These are phyloP conservation scores for Draba incana DNA, from an alignment of 345 rosid genomes.

Conservation along the genomic window DNA sequence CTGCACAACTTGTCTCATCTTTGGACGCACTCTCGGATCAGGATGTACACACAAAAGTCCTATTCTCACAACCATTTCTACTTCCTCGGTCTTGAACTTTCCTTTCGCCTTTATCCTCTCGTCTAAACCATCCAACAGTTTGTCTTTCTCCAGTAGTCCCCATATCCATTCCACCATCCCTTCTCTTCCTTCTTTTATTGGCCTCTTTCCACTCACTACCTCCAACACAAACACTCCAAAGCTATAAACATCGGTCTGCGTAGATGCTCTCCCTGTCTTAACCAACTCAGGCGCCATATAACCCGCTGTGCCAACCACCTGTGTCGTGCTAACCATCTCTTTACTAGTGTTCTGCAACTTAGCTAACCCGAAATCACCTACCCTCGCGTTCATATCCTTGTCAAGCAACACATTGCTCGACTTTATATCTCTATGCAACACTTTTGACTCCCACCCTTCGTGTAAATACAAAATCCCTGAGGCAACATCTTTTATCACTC, in stretches of 20 bases:
- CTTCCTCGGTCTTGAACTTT: slow-evolving; percentile 48
- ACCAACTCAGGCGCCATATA: slow-evolving; percentile 75
- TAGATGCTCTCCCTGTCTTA: slow-evolving; percentile 51
- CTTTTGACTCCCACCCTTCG: slow-evolving; percentile 78
- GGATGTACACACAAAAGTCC: slow-evolving; percentile 72
- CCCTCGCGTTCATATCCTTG: slow-evolving; percentile 68
- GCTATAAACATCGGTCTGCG: slow-evolving; percentile 50
- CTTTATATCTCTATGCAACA: slow-evolving; percentile 78
- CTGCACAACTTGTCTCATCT: slow-evolving; percentile 80
- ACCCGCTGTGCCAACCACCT: slow-evolving; percentile 69
- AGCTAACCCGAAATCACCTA: slow-evolving; percentile 79
- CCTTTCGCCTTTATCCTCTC: slow-evolving; percentile 46
- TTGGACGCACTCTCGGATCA: slow-evolving; percentile 56
- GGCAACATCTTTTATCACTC: slow-evolving; percentile 64
- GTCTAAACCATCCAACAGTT: slow-evolving; percentile 52
- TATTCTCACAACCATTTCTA: slow-evolving; percentile 55
- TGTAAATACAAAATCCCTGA: slow-evolving; percentile 69
- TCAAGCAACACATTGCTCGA: slow-evolving; percentile 82
- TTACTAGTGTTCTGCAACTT: slow-evolving; percentile 62
- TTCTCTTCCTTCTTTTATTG: slow-evolving; percentile 52
- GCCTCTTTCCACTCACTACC: slow-evolving; percentile 49
- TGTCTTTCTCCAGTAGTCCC: slow-evolving; percentile 42
- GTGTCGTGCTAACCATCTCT: slow-evolving; percentile 54
- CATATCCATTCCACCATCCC: slow-evolving; percentile 47
- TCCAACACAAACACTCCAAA: slow-evolving; percentile 54